Evolutionary conservation across 176 grass and related monocot genomes (phyloP).

Genomic region (Pharus latifolius): DNA sequence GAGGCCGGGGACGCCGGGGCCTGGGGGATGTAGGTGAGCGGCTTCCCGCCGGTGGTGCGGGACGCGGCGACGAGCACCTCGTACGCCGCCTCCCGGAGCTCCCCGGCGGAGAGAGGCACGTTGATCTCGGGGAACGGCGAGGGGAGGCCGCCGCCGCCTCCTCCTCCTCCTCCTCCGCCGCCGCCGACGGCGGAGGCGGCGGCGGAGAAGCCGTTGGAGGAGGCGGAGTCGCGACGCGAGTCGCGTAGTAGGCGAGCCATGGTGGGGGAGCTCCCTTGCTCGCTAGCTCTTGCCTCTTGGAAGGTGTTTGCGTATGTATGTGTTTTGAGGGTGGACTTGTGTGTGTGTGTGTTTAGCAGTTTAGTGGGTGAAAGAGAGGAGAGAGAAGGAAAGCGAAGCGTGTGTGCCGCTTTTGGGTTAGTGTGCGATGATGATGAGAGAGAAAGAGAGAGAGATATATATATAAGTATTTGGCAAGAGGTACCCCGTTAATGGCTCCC

Average conservation of each 20-base stretch:
- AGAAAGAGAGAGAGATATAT: not conserved
- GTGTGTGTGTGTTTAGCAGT: too few relatives aligned
- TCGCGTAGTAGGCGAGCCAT: conserved; percentile 73
- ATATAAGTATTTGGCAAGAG: not conserved
- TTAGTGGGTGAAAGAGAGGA: not conserved
- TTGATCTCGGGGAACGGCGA: conserved; percentile 68
- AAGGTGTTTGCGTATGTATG: too few relatives aligned
- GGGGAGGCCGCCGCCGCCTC: conserved; percentile 30
- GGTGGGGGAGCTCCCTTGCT: not conserved
- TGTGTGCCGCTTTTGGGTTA: conserved; percentile 19
- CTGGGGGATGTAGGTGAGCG: conserved; percentile 90
- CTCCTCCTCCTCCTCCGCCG: too few relatives aligned
- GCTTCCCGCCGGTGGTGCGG: conserved; percentile 68
- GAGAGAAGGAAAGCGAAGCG: not conserved
- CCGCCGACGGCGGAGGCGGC: not conserved
- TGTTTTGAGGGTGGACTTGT: too few relatives aligned
- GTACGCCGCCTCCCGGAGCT: conserved; percentile 75
- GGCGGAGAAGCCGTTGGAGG: conserved; percentile 25
- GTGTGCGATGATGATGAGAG: conserved; percentile 19
- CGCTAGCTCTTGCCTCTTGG: too few relatives aligned
- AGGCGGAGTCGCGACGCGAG: conserved; percentile 38
- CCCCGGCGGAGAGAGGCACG: conserved; percentile 30
- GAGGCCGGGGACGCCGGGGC: conserved; percentile 5
- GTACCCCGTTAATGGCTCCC: not conserved
- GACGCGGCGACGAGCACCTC: conserved; percentile 82